Evolutionary conservation across 257 asterid genomes (phyloP).

Genomic region (Petunia axillaris): DNA sequence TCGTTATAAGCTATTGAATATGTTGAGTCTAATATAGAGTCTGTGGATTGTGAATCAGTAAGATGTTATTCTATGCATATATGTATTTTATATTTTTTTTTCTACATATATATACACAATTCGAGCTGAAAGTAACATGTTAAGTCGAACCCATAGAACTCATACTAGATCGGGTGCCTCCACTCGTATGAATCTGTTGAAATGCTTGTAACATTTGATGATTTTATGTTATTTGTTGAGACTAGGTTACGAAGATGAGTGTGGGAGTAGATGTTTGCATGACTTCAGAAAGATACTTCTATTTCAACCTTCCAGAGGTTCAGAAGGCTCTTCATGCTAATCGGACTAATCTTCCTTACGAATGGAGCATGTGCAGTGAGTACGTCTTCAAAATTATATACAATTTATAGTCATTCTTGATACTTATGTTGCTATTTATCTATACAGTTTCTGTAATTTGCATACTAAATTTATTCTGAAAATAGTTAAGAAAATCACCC

Average conservation of each 20-base stretch:
- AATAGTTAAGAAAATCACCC: neutral
- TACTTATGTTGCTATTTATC: too few species aligned
- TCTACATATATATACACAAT: neutral
- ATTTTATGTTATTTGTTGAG: neutral
- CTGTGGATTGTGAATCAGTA: too few species aligned
- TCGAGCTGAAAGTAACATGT: neutral
- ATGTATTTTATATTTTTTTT: neutral
- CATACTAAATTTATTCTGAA: neutral
- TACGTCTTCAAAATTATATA: conserved; percentile 18
- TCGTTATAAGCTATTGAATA: neutral
- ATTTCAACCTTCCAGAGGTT: conserved; percentile 72
- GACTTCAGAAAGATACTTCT: conserved; percentile 53
- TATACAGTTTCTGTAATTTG: too few species aligned
- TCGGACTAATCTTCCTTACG: conserved; percentile 56
- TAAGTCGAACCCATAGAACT: too few species aligned
- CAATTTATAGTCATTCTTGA: neutral
- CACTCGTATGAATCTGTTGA: neutral
- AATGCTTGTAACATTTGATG: neutral
- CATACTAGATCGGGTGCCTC: too few species aligned
- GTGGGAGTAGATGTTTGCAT: conserved; percentile 69
- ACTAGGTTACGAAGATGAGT: conserved; percentile 51
- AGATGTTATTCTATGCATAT: too few species aligned
- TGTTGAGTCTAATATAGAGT: too few species aligned
- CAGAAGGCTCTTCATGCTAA: conserved; percentile 80
- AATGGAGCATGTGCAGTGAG: conserved; percentile 82